Evolutionary conservation across 2,329 filamentous ascomycete species (phyloP).

Genomic region (Fusarium nisikadoi): DNA sequence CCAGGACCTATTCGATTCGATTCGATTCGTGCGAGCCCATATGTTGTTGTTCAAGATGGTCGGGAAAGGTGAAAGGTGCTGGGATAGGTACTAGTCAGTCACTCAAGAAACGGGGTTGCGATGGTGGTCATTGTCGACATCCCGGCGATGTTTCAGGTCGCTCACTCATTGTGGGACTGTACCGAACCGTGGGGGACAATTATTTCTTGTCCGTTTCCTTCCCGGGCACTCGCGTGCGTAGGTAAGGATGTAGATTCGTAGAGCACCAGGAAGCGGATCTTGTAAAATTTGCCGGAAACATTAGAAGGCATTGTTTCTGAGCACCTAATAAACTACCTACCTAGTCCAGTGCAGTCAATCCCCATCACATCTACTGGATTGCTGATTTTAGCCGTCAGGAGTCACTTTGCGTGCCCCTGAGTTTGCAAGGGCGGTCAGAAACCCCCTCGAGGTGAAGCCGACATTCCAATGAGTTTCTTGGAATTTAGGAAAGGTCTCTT

Average conservation of each 20-base stretch:
- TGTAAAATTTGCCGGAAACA: constrained; percentile 1
- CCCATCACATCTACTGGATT: neutral
- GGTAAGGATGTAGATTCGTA: too few species aligned
- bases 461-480: constrained; percentile 14
- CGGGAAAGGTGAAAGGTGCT: constrained; percentile 1
- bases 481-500: constrained; percentile 1
- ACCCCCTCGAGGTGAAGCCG: neutral
- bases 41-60: constrained; percentile 8
- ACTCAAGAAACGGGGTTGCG: constrained; percentile 28
- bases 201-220: constrained; percentile 30
- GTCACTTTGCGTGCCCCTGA: neutral
- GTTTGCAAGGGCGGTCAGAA: constrained; percentile 20
- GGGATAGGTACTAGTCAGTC: constrained; percentile 7
- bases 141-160: constrained; percentile 45
- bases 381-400: neutral
- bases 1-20: neutral
- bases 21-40: neutral
- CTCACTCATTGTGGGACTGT: constrained; percentile 36
- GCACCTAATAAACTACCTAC: too few species aligned
- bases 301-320: neutral
- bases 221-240: neutral
- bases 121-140: constrained; percentile 22
- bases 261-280: neutral
- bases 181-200: constrained; percentile 30
- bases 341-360: neutral